Percentiles rank a stretch among this genome's conserved stretches.
These are phyloP conservation scores for Nemania bipapillata DNA, from an alignment of 2,329 filamentous ascomycete species.

Conservation along the genomic window DNA sequence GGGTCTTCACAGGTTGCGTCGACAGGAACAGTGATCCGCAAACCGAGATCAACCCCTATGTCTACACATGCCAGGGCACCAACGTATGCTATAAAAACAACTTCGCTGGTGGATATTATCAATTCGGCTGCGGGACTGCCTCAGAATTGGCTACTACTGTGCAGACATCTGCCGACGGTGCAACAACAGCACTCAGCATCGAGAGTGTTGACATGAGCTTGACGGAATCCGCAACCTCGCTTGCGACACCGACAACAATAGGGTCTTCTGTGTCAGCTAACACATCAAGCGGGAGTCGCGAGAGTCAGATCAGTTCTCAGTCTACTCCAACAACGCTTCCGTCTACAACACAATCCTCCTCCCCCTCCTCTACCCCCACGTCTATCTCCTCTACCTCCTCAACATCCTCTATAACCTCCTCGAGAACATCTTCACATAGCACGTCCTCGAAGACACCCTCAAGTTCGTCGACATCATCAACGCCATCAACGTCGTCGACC, in stretches of 20 bases:
- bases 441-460: conserved; percentile 36
- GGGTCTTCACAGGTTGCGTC: conserved; percentile 68
- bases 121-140: conserved; percentile 67
- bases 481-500: conserved; percentile 8
- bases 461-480: conserved; percentile 31
- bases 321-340: conserved; percentile 23
- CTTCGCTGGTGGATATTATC: conserved; percentile 66
- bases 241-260: conserved; percentile 58
- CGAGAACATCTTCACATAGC: conserved; percentile 4
- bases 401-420: conserved; percentile 1
- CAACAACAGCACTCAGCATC: conserved; percentile 53
- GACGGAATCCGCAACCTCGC: conserved; percentile 54
- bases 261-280: conserved; percentile 48
- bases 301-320: conserved; percentile 38
- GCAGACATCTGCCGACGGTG: conserved; percentile 58
- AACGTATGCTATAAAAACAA: conserved; percentile 66
- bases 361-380: background rate
- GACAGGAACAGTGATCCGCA: conserved; percentile 63
- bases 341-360: conserved; percentile 2
- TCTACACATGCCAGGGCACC: conserved; percentile 65
- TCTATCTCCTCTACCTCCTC: conserved; percentile 7
- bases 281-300: conserved; percentile 42
- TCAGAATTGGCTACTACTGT: conserved; percentile 63
- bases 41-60: conserved; percentile 65
- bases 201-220: conserved; percentile 56